A percentile compares a stretch with the other conserved stretches of the same genome.
phyloP scores from a whole-genome alignment of 805 yeast species.

The Wickerhamomyces xylosicus region DNA sequence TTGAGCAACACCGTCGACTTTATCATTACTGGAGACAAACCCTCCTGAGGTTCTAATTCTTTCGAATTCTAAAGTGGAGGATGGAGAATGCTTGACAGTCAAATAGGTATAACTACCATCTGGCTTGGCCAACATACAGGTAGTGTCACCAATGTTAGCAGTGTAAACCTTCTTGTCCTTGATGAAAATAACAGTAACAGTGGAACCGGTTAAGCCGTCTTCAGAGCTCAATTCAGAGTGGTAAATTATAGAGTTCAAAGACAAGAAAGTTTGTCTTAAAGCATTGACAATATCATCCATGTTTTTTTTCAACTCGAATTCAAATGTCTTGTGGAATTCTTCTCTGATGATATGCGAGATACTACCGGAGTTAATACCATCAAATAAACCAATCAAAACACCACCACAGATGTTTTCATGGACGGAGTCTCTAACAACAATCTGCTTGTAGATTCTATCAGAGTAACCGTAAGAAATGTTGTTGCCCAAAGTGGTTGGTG shows the following conservation, averaged over 20 bases:
- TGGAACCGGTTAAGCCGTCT: slow-evolving; percentile 75
- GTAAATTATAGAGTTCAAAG: slow-evolving; percentile 65
- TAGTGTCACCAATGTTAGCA: slow-evolving; percentile 88
- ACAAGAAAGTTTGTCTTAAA: slow-evolving; percentile 68
- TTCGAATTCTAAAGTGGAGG: slow-evolving; percentile 66
- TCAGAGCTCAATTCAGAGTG: slow-evolving; percentile 43
- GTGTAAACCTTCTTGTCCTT: slow-evolving; percentile 60
- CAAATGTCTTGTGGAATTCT: slow-evolving; percentile 55
- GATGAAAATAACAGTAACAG: slow-evolving; percentile 74
- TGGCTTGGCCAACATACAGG: slow-evolving; percentile 65
- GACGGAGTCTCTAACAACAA: slow-evolving; percentile 76
- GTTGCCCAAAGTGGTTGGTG: slow-evolving; percentile 65
- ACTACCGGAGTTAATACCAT: slow-evolving; percentile 62
- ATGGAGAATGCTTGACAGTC: slow-evolving; percentile 78
- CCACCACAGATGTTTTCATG: slow-evolving; percentile 81
- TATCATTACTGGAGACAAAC: slow-evolving; percentile 74
- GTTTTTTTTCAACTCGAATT: slow-evolving; percentile 45
- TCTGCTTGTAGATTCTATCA: slow-evolving; percentile 66
- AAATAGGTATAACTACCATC: slow-evolving; percentile 74
- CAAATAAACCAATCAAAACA: slow-evolving; percentile 70
- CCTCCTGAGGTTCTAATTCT: slow-evolving; percentile 90
- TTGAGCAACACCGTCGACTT: slow-evolving; percentile 70
- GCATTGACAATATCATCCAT: slow-evolving; percentile 51
- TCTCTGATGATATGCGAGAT: slow-evolving; percentile 68
- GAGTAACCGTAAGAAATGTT: slow-evolving; percentile 82